phyloP scores from a whole-genome alignment of 306 rosid genomes.

The Castanea sativa region DNA sequence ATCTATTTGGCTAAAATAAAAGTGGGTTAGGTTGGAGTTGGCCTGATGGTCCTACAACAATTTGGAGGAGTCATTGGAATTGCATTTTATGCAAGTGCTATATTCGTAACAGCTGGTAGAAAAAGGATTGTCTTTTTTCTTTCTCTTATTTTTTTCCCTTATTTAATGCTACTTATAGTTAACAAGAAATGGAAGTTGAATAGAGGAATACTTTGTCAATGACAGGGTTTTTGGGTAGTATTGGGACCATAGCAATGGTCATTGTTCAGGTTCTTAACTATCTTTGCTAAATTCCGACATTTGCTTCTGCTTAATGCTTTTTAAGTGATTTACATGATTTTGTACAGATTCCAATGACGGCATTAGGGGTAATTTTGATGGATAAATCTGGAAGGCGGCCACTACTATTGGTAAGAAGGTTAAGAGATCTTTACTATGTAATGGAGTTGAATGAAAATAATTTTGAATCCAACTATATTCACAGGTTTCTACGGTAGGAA shows the following conservation, averaged over 20 bases:
- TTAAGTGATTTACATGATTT: too few species aligned
- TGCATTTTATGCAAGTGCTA: conserved; percentile 5
- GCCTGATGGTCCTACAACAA: conserved; percentile 11
- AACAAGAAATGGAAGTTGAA: too few species aligned
- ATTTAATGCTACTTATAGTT: too few species aligned
- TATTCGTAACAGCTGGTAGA: conserved; percentile 16
- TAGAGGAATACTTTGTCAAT: background rate
- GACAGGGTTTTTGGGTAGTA: conserved; percentile 12
- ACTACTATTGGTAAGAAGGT: too few species aligned
- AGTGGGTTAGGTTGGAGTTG: conserved; percentile 20
- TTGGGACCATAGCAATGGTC: conserved; percentile 12
- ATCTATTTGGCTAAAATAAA: conserved; percentile 1
- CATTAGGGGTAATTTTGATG: background rate
- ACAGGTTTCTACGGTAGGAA: conserved; percentile 1
- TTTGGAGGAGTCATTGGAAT: conserved; percentile 13
- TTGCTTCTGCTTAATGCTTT: too few species aligned
- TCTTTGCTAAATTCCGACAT: too few species aligned
- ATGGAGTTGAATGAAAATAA: too few species aligned
- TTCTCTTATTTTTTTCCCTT: too few species aligned
- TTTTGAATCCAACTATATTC: background rate
- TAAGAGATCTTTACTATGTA: too few species aligned
- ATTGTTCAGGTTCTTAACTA: background rate
- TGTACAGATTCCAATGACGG: too few species aligned
- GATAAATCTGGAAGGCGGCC: conserved; percentile 27
- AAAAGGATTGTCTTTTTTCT: too few species aligned